These are phyloP conservation scores for Trichophyton benhamiae DNA, from an alignment of 2,329 filamentous ascomycete genomes.

Conservation along the genomic window DNA sequence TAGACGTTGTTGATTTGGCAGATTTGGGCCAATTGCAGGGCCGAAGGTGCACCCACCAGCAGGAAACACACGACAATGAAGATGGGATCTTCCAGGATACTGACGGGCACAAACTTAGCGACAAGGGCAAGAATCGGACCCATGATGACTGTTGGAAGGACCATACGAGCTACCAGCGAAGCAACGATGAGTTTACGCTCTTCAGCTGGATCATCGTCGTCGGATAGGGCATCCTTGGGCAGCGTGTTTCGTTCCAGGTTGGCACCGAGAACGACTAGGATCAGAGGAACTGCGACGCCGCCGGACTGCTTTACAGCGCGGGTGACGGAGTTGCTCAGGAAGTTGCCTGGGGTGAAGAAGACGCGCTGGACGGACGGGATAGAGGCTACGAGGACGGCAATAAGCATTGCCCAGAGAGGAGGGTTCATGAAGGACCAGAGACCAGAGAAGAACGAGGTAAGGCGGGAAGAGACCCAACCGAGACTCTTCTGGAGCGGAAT, in stretches of 20 bases:
- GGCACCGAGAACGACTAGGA: constrained; percentile 86
- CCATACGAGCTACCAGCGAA: constrained; percentile 76
- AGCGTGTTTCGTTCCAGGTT: constrained; percentile 89
- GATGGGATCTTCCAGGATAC: constrained; percentile 92
- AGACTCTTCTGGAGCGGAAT: constrained; percentile 40
- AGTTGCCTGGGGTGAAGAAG: constrained; percentile 82
- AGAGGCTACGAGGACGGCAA: constrained; percentile 81
- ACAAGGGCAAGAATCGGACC: constrained; percentile 73
- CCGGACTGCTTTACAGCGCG: constrained; percentile 74
- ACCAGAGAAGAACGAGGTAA: constrained; percentile 48
- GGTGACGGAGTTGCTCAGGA: constrained; percentile 85
- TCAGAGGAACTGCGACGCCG: constrained; percentile 84
- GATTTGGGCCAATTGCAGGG: constrained; percentile 90
- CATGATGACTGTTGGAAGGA: constrained; percentile 85
- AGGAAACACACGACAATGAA: constrained; percentile 97
- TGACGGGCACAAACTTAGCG: constrained; percentile 83
- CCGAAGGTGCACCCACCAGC: constrained; percentile 83
- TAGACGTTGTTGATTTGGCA: constrained; percentile 97
- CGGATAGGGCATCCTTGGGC: constrained; percentile 49
- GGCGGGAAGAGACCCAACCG: constrained; percentile 29
- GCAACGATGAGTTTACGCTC: constrained; percentile 73
- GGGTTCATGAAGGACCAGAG: constrained; percentile 96
- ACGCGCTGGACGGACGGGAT: constrained; percentile 67
- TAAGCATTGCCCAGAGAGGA: constrained; percentile 91
- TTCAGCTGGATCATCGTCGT: constrained; percentile 56